Evolutionary conservation across 805 yeast species (phyloP).

Genomic region (Soucietia sequanensis): DNA sequence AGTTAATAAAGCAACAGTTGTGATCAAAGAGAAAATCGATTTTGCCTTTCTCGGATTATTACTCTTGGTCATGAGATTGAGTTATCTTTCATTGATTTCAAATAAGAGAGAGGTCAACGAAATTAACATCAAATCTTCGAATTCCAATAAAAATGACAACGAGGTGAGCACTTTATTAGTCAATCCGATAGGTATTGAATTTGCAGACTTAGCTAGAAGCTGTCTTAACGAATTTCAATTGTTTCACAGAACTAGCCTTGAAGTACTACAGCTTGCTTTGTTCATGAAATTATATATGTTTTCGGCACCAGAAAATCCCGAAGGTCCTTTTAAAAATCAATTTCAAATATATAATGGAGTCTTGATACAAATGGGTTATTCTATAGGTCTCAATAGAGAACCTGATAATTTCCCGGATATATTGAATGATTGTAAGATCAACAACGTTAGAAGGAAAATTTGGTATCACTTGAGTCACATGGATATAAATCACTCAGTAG

Average conservation of each 20-base stretch:
- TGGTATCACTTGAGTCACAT: conserved; percentile 12
- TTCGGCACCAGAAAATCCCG: conserved; percentile 15
- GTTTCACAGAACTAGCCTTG: conserved; percentile 7
- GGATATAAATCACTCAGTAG: conserved; percentile 10
- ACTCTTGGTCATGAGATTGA: conserved; percentile 13
- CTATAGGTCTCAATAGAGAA: conserved; percentile 14
- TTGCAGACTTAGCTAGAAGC: conserved; percentile 12
- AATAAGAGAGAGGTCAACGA: conserved; percentile 5
- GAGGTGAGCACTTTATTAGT: conserved; percentile 1
- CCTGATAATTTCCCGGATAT: conserved; percentile 10
- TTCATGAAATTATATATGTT: conserved; percentile 11
- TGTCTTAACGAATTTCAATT: conserved; percentile 13
- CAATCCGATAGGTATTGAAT: conserved; percentile 16
- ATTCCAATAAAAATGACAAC: conserved; percentile 1
- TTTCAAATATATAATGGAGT: conserved; percentile 14
- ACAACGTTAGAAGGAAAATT: conserved; percentile 13
- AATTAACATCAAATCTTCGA: neutral
- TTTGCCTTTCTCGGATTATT: conserved; percentile 11
- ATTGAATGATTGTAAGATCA: conserved; percentile 5
- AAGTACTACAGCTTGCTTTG: conserved; percentile 11
- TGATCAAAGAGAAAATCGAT: conserved; percentile 4
- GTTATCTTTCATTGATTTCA: conserved; percentile 14
- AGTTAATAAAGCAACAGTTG: neutral
- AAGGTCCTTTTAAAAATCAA: conserved; percentile 15
- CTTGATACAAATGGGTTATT: conserved; percentile 13